Evolutionary conservation across 2,329 filamentous ascomycete genomes (phyloP).

Genomic region (Colletotrichum eremochloae): DNA sequence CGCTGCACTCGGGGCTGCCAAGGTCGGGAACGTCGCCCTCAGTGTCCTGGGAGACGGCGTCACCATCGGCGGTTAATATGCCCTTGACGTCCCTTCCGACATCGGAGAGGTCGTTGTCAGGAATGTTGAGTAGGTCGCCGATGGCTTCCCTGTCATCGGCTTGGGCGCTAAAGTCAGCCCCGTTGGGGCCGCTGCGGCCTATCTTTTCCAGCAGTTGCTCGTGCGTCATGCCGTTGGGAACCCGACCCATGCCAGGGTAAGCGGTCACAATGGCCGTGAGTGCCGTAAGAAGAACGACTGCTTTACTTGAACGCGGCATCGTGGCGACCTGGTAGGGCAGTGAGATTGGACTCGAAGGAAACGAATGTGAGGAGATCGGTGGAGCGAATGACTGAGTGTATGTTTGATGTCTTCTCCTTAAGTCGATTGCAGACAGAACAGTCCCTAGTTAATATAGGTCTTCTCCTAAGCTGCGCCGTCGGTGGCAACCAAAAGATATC

Average conservation of each 20-base stretch:
- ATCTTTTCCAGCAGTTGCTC: not conserved
- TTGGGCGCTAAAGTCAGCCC: not conserved
- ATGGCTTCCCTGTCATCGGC: slow-evolving; percentile 45
- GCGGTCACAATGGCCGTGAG: slow-evolving; percentile 23
- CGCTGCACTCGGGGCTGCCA: slow-evolving; percentile 44
- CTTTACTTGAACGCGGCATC: slow-evolving; percentile 12
- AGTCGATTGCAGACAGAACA: not conserved
- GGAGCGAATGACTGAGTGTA: slow-evolving; percentile 8
- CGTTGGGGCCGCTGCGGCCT: not conserved
- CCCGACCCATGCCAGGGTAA: slow-evolving; percentile 45
- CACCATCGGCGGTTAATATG: slow-evolving; percentile 49
- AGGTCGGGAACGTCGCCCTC: slow-evolving; percentile 45
- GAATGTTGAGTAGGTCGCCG: slow-evolving; percentile 55
- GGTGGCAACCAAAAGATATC: not conserved
- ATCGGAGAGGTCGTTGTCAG: slow-evolving; percentile 48
- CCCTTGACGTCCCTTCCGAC: slow-evolving; percentile 54
- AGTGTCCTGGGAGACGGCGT: slow-evolving; percentile 26
- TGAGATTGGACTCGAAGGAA: not conserved
- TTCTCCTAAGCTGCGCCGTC: no score
- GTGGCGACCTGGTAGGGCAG: not conserved
- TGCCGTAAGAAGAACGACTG: slow-evolving; percentile 25
- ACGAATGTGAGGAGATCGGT: not conserved
- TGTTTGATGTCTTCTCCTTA: not conserved
- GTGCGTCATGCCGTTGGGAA: slow-evolving; percentile 20
- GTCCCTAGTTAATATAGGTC: slow-evolving; percentile 1